phyloP scores from a whole-genome alignment of 176 grass and related monocot genomes.

The Avena eriantha region DNA sequence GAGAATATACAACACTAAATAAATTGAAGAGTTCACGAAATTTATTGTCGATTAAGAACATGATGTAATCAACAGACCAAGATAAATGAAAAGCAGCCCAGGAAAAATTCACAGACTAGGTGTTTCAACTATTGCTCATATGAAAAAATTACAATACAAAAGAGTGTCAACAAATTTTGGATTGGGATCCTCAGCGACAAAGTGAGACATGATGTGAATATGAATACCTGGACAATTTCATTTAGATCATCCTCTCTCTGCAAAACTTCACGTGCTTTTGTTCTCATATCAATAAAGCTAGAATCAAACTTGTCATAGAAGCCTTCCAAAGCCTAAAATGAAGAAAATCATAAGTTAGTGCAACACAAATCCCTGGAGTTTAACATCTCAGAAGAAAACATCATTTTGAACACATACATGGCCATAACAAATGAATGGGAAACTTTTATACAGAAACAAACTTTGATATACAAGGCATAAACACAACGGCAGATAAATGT shows the following conservation, averaged over 20 bases:
- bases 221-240: constrained; percentile 92
- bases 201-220: constrained; percentile 25
- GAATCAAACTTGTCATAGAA: constrained; percentile 84
- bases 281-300: constrained; percentile 86
- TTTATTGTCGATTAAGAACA: neutral
- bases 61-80: neutral
- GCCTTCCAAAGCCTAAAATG: constrained; percentile 73
- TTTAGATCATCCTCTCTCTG: constrained; percentile 94
- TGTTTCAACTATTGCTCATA: neutral
- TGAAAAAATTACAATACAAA: neutral
- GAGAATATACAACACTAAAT: neutral
- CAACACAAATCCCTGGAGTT: neutral
- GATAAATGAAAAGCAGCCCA: neutral
- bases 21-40: neutral
- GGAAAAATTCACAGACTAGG: neutral
- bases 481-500: neutral
- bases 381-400: constrained; percentile 2
- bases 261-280: constrained; percentile 87
- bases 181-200: neutral
- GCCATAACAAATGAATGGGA: neutral
- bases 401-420: neutral
- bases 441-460: neutral
- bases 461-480: neutral
- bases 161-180: neutral
- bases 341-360: constrained; percentile 10